Conservation (phyloP, 768 basidiomycete genomes). For the Boletus rufocinnamomeus region DNA sequence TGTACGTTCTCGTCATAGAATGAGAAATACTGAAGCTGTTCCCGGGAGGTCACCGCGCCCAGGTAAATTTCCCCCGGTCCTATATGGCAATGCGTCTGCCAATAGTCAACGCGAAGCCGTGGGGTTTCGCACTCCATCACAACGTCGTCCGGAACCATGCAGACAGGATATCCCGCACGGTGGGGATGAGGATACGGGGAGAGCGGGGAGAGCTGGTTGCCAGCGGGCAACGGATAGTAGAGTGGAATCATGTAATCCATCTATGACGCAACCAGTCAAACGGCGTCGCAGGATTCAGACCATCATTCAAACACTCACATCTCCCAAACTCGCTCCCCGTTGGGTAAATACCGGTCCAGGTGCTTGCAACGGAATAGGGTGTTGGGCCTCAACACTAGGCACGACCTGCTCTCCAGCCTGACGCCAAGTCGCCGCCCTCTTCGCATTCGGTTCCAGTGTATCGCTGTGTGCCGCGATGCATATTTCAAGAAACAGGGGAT, state of each 20-base stretch:
- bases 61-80: conserved; percentile 46
- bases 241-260: conserved; percentile 6
- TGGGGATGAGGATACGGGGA: not conserved
- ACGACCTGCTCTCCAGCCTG: not conserved
- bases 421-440: not conserved
- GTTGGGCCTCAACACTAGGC: not conserved
- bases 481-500: not conserved
- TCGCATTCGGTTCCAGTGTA: not conserved
- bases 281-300: too few relatives aligned
- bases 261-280: not conserved
- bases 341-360: conserved; percentile 22
- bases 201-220: conserved; percentile 1
- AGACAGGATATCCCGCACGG: conserved; percentile 4
- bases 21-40: conserved; percentile 36
- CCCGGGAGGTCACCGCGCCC: conserved; percentile 39
- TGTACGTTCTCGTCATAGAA: conserved; percentile 49
- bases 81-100: conserved; percentile 24
- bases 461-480: not conserved
- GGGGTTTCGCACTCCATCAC: not conserved
- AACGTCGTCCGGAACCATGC: not conserved
- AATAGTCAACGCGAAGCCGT: conserved; percentile 7
- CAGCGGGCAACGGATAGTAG: conserved; percentile 5
- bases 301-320: not conserved
- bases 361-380: conserved; percentile 1
- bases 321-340: conserved; percentile 18